Evolutionary conservation across 352 stramenopile species (phyloP).

Genomic region (Phytophthora macrochlamydospora): DNA sequence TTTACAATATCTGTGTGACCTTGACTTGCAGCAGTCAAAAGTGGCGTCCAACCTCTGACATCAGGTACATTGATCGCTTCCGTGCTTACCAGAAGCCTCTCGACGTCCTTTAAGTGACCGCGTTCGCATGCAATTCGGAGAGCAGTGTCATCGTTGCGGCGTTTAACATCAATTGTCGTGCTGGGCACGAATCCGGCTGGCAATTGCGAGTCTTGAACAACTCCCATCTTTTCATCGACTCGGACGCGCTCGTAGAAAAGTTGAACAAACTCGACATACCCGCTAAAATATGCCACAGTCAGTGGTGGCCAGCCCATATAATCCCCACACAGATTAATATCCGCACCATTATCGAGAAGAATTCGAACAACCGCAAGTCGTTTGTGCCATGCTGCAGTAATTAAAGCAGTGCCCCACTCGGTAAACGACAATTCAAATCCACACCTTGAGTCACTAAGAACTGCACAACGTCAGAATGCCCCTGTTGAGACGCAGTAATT

Average conservation of each 20-base stretch:
- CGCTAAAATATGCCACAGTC: conserved; percentile 25
- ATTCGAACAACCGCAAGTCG: conserved; percentile 19
- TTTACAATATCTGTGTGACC: conserved; percentile 1
- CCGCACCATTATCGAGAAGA: conserved; percentile 18
- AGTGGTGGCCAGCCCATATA: conserved; percentile 19
- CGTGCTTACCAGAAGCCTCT: not conserved
- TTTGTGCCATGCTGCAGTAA: conserved; percentile 18
- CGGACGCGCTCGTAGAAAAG: conserved; percentile 17
- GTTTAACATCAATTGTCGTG: not conserved
- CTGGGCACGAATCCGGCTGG: not conserved
- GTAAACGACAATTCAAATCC: conserved; percentile 8
- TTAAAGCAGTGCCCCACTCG: conserved; percentile 15
- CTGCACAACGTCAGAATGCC: conserved; percentile 15
- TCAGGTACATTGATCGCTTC: not conserved
- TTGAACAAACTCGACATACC: conserved; percentile 22
- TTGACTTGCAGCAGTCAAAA: not conserved
- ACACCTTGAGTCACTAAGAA: conserved; percentile 11
- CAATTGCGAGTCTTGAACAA: not conserved
- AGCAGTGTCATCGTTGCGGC: not conserved
- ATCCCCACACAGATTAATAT: conserved; percentile 24
- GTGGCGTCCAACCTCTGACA: not conserved
- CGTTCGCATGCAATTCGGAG: not conserved
- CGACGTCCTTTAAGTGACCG: not conserved
- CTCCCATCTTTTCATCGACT: not conserved
- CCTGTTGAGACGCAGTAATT: conserved; percentile 18